Evolutionary conservation across 345 rosid genomes (phyloP).

Genomic region (Sapria himalayana): DNA sequence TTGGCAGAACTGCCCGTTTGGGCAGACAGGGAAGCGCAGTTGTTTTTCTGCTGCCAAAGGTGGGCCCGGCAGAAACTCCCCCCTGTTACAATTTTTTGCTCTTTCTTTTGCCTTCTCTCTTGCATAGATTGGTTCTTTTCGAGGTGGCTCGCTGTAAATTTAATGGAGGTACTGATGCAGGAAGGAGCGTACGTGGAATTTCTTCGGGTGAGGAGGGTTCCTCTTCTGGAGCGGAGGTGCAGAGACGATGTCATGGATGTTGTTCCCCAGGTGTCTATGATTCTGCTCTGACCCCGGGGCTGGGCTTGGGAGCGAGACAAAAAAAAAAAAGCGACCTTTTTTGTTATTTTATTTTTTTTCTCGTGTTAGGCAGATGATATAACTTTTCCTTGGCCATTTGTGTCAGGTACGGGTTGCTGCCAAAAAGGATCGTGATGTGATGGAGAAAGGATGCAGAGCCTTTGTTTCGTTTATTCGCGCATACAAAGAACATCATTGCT

Average conservation of each 20-base stretch:
- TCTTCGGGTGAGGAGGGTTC: constrained; percentile 52
- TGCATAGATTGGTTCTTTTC: neutral
- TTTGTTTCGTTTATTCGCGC: constrained; percentile 83
- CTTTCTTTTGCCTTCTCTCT: neutral
- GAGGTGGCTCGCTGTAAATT: neutral
- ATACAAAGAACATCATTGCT: constrained; percentile 80
- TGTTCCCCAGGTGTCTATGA: constrained; percentile 38
- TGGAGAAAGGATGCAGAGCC: constrained; percentile 83
- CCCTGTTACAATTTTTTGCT: neutral
- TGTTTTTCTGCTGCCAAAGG: constrained; percentile 63
- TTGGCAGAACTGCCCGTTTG: constrained; percentile 79
- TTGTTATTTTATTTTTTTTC: too few relatives aligned
- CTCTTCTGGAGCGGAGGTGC: constrained; percentile 36
- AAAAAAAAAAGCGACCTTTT: too few relatives aligned
- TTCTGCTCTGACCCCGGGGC: neutral
- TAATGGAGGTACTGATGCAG: constrained; percentile 16
- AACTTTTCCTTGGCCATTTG: constrained; percentile 2
- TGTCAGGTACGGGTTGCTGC: constrained; percentile 57
- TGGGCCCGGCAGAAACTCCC: too few relatives aligned
- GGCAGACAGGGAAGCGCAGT: constrained; percentile 67
- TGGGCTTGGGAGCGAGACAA: too few relatives aligned
- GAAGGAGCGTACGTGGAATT: constrained; percentile 82
- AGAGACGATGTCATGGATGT: constrained; percentile 36
- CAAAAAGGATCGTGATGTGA: constrained; percentile 54
- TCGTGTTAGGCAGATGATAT: too few relatives aligned